Conservation (phyloP, 768 basidiomycete genomes). For the Lactifluus rugatus region DNA sequence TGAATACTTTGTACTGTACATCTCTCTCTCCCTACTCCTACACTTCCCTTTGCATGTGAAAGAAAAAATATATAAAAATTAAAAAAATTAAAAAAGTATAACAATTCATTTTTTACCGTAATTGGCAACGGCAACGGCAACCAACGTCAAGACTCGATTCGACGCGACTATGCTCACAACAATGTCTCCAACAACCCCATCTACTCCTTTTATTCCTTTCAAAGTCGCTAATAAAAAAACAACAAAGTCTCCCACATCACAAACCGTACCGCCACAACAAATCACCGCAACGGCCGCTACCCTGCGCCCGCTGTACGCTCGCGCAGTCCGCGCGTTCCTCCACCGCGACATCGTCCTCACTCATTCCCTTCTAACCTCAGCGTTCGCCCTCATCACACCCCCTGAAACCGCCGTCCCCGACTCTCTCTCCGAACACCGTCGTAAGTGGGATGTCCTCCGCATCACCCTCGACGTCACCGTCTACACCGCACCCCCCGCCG, state of each 20-base stretch:
- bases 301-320: constrained; percentile 62
- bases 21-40: no score
- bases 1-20: no score
- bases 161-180: no score
- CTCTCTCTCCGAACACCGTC: constrained; percentile 38
- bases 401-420: constrained; percentile 34
- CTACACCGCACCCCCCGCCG: constrained; percentile 43
- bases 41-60: no score
- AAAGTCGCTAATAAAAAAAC: constrained; percentile 1
- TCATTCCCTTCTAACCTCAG: constrained; percentile 53
- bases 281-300: constrained; percentile 37
- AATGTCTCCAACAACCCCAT: constrained; percentile 1
- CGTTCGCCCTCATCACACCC: constrained; percentile 47
- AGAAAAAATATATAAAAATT: no score
- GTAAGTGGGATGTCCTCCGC: constrained; percentile 83
- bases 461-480: constrained; percentile 74
- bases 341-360: constrained; percentile 63
- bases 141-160: no score
- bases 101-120: no score
- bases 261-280: constrained; percentile 6
- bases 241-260: neutral
- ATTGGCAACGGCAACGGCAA: no score
- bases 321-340: constrained; percentile 71
- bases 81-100: no score
- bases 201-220: constrained; percentile 3